A percentile compares a stretch with the other conserved stretches of the same genome.
Conservation (phyloP, 2,329 filamentous ascomycete genomes). For the Aureobasidium sp. region DNA sequence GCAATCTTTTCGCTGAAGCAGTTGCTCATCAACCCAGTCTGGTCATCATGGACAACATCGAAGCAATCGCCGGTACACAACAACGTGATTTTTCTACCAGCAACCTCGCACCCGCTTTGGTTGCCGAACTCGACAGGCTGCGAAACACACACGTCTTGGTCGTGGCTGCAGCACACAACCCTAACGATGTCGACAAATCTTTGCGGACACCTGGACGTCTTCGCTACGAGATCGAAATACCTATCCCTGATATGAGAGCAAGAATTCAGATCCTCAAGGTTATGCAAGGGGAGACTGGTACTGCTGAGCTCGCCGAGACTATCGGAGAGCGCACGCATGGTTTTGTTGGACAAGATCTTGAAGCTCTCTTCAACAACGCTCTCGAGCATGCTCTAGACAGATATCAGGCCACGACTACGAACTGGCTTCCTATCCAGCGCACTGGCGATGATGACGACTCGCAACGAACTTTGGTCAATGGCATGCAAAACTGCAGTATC, state of each 20-base stretch:
- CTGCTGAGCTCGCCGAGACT: constrained; percentile 45
- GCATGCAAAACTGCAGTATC: not conserved
- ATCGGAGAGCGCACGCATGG: constrained; percentile 76
- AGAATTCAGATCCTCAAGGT: constrained; percentile 67
- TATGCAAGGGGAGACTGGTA: constrained; percentile 44
- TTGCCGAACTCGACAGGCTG: constrained; percentile 50
- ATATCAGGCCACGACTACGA: constrained; percentile 20
- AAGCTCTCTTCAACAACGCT: constrained; percentile 54
- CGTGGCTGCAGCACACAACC: constrained; percentile 65
- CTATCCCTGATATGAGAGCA: constrained; percentile 65
- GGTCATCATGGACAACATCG: constrained; percentile 71
- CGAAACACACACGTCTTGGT: constrained; percentile 57
- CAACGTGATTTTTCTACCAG: constrained; percentile 35
- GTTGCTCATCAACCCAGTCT: constrained; percentile 64
- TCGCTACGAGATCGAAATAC: constrained; percentile 60
- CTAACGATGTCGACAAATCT: constrained; percentile 62
- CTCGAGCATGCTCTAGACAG: constrained; percentile 31
- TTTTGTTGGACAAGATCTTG: constrained; percentile 72
- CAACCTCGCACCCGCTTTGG: constrained; percentile 34
- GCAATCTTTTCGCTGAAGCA: constrained; percentile 64
- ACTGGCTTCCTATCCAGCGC: not conserved
- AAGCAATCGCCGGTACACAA: constrained; percentile 58
- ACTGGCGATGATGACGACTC: not conserved
- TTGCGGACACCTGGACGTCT: constrained; percentile 62
- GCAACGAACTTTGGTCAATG: not conserved